Conservation (phyloP, 179 eudicot species). For the Amaranthus tricolor region DNA sequence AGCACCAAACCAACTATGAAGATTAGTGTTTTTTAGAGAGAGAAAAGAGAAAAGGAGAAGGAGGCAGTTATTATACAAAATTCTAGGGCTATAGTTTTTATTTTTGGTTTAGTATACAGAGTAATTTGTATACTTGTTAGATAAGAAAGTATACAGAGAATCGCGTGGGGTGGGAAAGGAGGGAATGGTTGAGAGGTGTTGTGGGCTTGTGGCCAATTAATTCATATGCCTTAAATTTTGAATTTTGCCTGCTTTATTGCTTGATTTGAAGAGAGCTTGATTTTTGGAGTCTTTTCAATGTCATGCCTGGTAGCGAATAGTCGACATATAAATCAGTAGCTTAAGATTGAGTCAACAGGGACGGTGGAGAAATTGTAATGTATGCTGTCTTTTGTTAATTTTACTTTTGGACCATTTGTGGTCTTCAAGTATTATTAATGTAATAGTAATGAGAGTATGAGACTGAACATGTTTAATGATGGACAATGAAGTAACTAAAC, state of each 20-base stretch:
- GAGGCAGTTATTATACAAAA: too few relatives aligned
- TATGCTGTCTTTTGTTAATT: background rate
- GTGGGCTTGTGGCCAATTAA: too few relatives aligned
- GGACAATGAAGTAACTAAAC: background rate
- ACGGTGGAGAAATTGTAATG: background rate
- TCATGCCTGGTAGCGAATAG: slow-evolving; percentile 1
- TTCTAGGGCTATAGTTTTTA: too few relatives aligned
- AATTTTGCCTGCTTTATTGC: background rate
- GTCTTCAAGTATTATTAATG: background rate
- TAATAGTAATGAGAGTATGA: background rate
- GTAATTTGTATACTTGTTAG: too few relatives aligned
- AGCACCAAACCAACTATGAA: too few relatives aligned
- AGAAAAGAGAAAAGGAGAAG: too few relatives aligned
- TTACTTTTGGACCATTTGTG: background rate
- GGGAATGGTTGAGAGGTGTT: too few relatives aligned
- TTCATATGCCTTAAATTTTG: background rate
- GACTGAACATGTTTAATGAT: slow-evolving; percentile 1
- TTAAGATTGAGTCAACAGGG: background rate
- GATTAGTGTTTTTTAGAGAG: too few relatives aligned
- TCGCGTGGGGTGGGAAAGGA: too few relatives aligned
- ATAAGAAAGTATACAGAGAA: too few relatives aligned
- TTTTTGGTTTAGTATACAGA: too few relatives aligned
- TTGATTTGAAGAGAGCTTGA: background rate
- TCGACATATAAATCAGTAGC: background rate
- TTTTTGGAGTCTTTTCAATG: background rate